phyloP scores from a whole-genome alignment of 257 asterid genomes.

The Henckelia pumila region DNA sequence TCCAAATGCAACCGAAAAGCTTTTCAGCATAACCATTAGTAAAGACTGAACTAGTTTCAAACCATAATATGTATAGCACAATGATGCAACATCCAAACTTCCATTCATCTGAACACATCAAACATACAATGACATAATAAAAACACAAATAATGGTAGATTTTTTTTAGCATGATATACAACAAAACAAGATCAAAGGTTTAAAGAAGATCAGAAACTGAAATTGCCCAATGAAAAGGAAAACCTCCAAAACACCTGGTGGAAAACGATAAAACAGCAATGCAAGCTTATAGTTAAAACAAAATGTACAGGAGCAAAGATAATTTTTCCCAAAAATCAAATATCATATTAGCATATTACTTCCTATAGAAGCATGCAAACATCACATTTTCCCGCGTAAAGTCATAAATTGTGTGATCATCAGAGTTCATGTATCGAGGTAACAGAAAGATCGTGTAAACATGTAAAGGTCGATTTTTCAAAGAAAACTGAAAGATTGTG shows the following conservation, averaged over 20 bases:
- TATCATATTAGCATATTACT: constrained; percentile 8
- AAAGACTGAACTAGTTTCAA: background rate
- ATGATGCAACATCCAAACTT: too few relatives aligned
- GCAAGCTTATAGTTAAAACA: constrained; percentile 14
- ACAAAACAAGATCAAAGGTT: constrained; percentile 2
- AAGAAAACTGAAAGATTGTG: constrained; percentile 8
- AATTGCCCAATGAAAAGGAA: background rate
- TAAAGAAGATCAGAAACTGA: constrained; percentile 2
- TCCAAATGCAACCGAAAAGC: background rate
- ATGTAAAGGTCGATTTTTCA: constrained; percentile 1
- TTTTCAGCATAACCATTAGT: background rate
- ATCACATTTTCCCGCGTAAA: constrained; percentile 14
- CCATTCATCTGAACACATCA: constrained; percentile 4
- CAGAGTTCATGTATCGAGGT: background rate
- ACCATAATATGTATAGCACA: background rate
- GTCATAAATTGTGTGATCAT: constrained; percentile 1
- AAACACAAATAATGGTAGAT: background rate
- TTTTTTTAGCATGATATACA: background rate
- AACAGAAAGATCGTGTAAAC: constrained; percentile 3
- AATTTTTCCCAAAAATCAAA: background rate
- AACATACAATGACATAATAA: background rate
- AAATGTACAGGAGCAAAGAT: background rate
- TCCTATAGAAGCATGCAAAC: constrained; percentile 1
- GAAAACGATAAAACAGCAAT: constrained; percentile 2
- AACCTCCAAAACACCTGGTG: constrained; percentile 1